phyloP scores from a whole-genome alignment of 805 yeast genomes.

The Metschnikowia koreensis region DNA sequence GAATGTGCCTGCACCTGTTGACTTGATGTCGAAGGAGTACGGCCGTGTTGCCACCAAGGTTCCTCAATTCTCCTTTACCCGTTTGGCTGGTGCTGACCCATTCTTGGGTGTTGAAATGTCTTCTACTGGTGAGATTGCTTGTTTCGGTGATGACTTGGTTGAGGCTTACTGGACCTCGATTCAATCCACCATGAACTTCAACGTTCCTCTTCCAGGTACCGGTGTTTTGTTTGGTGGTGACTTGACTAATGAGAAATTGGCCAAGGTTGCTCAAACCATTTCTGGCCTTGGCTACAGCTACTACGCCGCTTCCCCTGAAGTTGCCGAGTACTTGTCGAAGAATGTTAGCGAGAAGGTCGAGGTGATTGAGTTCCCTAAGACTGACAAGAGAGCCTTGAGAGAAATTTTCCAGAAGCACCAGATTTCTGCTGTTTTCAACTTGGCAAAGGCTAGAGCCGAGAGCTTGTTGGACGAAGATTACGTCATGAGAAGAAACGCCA shows the following conservation, averaged over 20 bases:
- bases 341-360: constrained; percentile 49
- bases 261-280: constrained; percentile 67
- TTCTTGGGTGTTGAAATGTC: constrained; percentile 99
- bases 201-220: constrained; percentile 85
- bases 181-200: constrained; percentile 96
- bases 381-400: constrained; percentile 89
- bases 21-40: constrained; percentile 75
- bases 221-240: constrained; percentile 97
- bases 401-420: constrained; percentile 88
- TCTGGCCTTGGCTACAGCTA: constrained; percentile 76
- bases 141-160: constrained; percentile 79
- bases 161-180: constrained; percentile 98
- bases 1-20: constrained; percentile 73
- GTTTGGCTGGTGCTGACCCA: constrained; percentile 99
- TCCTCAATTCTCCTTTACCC: constrained; percentile 97
- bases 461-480: constrained; percentile 83
- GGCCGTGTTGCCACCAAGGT: constrained; percentile 93
- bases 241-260: constrained; percentile 64
- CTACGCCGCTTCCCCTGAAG: constrained; percentile 72
- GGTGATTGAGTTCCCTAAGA: constrained; percentile 85
- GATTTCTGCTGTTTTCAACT: constrained; percentile 84
- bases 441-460: constrained; percentile 89
- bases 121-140: constrained; percentile 98
- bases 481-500: constrained; percentile 98
- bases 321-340: constrained; percentile 63